Evolutionary conservation across 2,329 filamentous ascomycete genomes (phyloP).

Genomic region (Bipolaris cookei): DNA sequence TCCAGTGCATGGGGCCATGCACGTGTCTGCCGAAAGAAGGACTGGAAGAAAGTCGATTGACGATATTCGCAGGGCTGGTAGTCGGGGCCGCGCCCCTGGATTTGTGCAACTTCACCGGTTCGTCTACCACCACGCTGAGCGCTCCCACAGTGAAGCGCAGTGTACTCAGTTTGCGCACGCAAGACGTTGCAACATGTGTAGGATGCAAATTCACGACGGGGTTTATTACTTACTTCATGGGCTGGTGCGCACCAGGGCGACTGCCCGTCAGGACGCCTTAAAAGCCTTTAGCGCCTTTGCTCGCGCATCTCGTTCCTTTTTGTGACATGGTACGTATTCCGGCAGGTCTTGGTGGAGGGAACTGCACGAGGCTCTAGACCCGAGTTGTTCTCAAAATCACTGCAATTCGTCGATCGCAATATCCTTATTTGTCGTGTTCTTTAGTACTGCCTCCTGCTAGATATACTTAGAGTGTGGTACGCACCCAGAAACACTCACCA

Average conservation of each 20-base stretch:
- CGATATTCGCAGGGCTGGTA: background rate
- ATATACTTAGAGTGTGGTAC: background rate
- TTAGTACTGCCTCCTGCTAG: background rate
- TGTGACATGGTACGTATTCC: background rate
- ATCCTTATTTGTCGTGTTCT: background rate
- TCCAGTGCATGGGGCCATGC: slow-evolving; percentile 5
- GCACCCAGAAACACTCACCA: background rate
- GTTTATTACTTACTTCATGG: background rate
- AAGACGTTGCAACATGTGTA: background rate
- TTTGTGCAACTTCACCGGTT: background rate
- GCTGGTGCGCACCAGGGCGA: background rate
- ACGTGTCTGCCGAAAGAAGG: background rate
- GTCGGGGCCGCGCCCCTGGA: slow-evolving; percentile 1
- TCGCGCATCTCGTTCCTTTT: slow-evolving; percentile 2
- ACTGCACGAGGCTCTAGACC: background rate
- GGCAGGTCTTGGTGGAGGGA: background rate
- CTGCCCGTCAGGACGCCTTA: background rate
- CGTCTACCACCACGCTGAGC: background rate
- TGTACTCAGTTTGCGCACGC: background rate
- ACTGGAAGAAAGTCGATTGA: background rate
- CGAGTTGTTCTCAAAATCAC: background rate
- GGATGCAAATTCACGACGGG: background rate
- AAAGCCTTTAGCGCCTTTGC: background rate
- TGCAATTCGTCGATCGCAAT: background rate
- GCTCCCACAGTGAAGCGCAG: background rate